Base-by-base conservation (phyloP, 805 yeast species). In the Ogataea neopini region DNA sequence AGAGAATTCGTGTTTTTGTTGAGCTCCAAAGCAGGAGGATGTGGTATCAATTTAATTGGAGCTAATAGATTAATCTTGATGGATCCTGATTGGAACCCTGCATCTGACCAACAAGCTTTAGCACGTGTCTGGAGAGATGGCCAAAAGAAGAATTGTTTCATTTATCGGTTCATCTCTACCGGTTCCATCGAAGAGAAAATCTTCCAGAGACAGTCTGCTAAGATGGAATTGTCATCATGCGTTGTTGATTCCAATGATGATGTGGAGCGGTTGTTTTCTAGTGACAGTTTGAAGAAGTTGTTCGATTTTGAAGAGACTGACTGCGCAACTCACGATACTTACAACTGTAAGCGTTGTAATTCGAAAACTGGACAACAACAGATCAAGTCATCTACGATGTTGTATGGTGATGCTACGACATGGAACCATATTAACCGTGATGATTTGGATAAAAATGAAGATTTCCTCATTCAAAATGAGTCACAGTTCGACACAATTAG, bases 51-150 rank as follows among this genome's bases (percentile, higher is more conserved):
- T 64, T 76, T 94, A 58, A 92, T 94, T 59, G 99, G 99, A 10
- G 99, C 98, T 2, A 94, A 94, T 56, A 76, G 99, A 52, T 72
- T 94, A 52, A 80, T 94, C 17, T 71, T 94, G 40, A 74, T 94
- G 62, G 99, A 94, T 63, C 84, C 84, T 0, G 99, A 94, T 64
- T 94, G 99, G 99, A 92, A 92, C 61, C 99, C 99, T 0, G 98
- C 99, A 0, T 85, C 96, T 1, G 99, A 92, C 63, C 98, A 94
- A 64, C 99, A 92, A 68, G 98, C 98, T 0, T 73, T 94, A 52
- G 98, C 98, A 0, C 79, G 99, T 66, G 96, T 94, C 4, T 94
- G 98, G 98, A 83, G 99, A 75, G 99, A 94, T 69, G 99, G 99
- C 0, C 99, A 92, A 63, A 92, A 88, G 74, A 94, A 92, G 67